Percentiles rank a stretch among this genome's conserved stretches.
These are phyloP conservation scores for Pseudonitzschia multiseries DNA, from an alignment of 108 stramenopile species.

Conservation along the genomic window DNA sequence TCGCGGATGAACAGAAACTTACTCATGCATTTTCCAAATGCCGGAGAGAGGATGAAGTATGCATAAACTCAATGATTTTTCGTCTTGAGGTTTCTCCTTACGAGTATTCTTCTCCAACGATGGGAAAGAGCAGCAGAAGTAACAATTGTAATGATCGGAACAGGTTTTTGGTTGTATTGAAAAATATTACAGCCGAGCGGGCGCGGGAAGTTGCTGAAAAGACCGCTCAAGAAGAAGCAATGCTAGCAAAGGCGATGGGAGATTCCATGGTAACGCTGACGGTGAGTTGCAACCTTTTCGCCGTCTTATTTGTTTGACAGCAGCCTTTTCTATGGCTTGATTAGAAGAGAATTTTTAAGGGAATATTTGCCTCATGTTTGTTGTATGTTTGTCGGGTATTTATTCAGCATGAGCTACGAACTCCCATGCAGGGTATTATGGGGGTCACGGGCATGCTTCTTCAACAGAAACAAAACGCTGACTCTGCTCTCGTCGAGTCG, in stretches of 20 bases:
- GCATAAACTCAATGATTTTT: slow-evolving; percentile 4
- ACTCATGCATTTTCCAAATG: background rate
- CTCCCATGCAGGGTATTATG: slow-evolving; percentile 29
- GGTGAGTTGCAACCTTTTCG: background rate
- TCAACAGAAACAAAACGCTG: background rate
- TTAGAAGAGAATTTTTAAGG: background rate
- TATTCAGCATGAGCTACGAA: slow-evolving; percentile 18
- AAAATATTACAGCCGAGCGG: slow-evolving; percentile 21
- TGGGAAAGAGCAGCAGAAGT: background rate
- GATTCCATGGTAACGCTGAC: slow-evolving; percentile 21
- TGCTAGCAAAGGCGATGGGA: slow-evolving; percentile 23
- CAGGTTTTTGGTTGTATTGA: slow-evolving; percentile 24
- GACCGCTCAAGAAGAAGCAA: slow-evolving; percentile 16
- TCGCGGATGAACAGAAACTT: slow-evolving; percentile 7
- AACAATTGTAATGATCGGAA: background rate
- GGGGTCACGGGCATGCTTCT: slow-evolving; percentile 24
- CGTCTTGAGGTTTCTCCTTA: slow-evolving; percentile 4
- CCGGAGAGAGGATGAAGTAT: slow-evolving; percentile 4
- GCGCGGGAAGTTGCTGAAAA: slow-evolving; percentile 24
- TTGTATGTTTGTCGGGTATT: background rate
- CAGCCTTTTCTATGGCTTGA: background rate
- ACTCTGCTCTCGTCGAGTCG: background rate
- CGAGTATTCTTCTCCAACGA: background rate
- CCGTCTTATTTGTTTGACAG: background rate
- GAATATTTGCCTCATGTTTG: background rate